A percentile compares a stretch with the other conserved stretches of the same genome.
Evolutionary conservation across 2,329 filamentous ascomycete genomes (phyloP).

Genomic region (Colletotrichum theobromicola): DNA sequence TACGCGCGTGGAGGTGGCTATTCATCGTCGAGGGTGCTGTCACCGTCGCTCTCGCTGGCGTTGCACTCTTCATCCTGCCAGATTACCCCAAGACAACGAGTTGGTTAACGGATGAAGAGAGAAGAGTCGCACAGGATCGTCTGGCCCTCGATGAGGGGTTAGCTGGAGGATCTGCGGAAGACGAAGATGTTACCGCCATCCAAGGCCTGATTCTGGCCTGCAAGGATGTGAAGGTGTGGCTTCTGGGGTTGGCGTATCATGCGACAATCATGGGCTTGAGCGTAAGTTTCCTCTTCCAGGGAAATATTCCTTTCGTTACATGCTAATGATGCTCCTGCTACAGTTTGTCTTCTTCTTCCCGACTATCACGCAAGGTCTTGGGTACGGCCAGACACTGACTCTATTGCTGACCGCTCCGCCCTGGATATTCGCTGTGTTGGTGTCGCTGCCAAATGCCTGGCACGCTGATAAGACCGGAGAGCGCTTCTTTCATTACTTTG

Average conservation of each 20-base stretch:
- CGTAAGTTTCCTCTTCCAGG: background rate
- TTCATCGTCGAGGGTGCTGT: background rate
- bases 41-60: background rate
- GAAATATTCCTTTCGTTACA: background rate
- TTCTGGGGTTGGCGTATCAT: background rate
- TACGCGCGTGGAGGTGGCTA: background rate
- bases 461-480: background rate
- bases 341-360: background rate
- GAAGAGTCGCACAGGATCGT: background rate
- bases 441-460: background rate
- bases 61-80: background rate
- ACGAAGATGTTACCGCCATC: background rate
- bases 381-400: background rate
- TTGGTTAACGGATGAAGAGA: background rate
- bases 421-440: background rate
- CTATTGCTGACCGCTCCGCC: background rate
- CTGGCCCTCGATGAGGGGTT: background rate
- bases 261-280: background rate
- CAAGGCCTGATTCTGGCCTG: background rate
- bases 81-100: background rate
- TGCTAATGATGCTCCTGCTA: background rate
- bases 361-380: background rate
- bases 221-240: background rate
- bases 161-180: background rate
- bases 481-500: background rate